Base-by-base conservation (phyloP, 805 yeast species). In the Isabelozyma gotoi region DNA sequence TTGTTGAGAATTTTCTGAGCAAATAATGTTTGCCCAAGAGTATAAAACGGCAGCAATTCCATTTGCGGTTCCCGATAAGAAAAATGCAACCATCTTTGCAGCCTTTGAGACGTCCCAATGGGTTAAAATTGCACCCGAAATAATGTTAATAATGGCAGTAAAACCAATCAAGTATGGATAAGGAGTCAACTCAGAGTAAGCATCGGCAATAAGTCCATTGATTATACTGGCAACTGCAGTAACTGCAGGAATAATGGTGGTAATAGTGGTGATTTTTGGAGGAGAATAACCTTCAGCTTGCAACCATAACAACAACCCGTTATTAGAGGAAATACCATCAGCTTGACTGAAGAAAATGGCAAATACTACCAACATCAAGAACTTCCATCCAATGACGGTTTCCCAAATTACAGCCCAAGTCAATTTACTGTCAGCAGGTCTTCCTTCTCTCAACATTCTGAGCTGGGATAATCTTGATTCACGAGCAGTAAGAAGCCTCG, bases 311-410 rank as follows among this genome's bases (percentile, higher is more conserved):
- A 48, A 54, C 36, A 60, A 42, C 4, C 63, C 65, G 40, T 47
- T 49, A 39, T 62, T 49, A 16, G 65, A 58, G 17, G 58, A 50
- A n/a, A 59, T 51, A 3, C 65, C 65, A 43, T 62, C 65, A 11
- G 65, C 65, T 41, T 62, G 67, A 8, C 57, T 51, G 46, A 62
- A 62, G 50, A 62, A 62, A 20, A 62, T 60, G 6, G 67, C 66
- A 49, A 60, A 59, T 8, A 54, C 41, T 24, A 52, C 57, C 43
- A 51, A 38, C 65, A 53, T 38, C 46, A 53, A 45, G 53, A 59
- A 38, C 62, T 61, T 43, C 63, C 68, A 27, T 47, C 53, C 55
- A 20, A 37, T 43, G 16, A 52, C 39, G 3, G 51, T 46, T 16
- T 46, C 32, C n/a, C 33, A 18, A 18, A 55, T 38, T 4, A 43